phyloP scores from a whole-genome alignment of 257 asterid genomes.

The Primulina huaijiensis region DNA sequence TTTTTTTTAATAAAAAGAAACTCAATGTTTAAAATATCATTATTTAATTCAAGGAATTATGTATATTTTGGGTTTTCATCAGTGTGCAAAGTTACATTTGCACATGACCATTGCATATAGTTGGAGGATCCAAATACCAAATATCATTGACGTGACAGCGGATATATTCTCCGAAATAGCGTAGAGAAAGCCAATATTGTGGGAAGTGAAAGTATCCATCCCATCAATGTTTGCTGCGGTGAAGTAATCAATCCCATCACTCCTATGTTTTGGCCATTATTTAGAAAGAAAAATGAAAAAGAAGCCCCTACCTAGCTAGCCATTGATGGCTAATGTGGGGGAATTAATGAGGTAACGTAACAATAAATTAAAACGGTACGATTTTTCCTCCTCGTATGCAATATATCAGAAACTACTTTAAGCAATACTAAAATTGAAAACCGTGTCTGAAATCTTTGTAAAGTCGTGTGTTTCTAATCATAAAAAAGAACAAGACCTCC shows the following conservation, averaged over 20 bases:
- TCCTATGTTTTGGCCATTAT: not conserved
- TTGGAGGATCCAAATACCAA: not conserved
- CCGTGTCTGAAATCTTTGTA: conserved; percentile 38
- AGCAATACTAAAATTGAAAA: conserved; percentile 37
- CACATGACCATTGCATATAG: no score
- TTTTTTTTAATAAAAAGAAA: no score
- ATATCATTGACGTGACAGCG: no score
- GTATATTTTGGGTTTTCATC: no score
- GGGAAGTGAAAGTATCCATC: not conserved
- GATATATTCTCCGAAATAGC: not conserved
- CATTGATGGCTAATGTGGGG: conserved; percentile 24
- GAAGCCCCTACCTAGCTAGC: conserved; percentile 2
- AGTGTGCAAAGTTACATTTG: no score
- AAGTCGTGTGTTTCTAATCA: conserved; percentile 19
- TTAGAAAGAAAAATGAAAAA: no score
- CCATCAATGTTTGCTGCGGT: not conserved
- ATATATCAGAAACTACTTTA: conserved; percentile 19
- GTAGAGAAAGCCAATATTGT: not conserved
- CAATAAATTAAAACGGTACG: conserved; percentile 16
- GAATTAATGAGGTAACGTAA: conserved; percentile 26
- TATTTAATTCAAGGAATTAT: no score
- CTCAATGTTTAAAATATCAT: no score
- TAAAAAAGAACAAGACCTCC: not conserved
- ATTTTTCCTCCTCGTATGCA: conserved; percentile 13
- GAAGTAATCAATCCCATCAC: not conserved